Evolutionary conservation across 441 rosid genomes (phyloP).

Genomic region (Syzygium syzygioides): DNA sequence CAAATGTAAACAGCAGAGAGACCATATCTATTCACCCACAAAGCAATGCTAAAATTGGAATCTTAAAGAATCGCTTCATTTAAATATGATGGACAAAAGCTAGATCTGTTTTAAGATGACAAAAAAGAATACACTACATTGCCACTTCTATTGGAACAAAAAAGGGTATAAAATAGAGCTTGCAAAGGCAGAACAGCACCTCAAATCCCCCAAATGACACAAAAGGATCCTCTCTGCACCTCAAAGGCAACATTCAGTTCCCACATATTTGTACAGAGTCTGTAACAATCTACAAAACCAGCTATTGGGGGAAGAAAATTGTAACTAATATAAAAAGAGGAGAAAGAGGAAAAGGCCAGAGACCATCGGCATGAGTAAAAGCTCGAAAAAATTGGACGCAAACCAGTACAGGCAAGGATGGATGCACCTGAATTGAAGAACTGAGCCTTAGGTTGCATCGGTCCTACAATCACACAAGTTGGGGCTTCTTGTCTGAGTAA

Average conservation of each 20-base stretch:
- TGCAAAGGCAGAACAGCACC: neutral
- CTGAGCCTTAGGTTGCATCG: slow-evolving; percentile 16
- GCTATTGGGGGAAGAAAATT: slow-evolving; percentile 13
- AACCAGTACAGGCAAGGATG: slow-evolving; percentile 19
- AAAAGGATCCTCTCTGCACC: neutral
- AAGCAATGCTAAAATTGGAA: neutral
- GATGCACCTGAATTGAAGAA: slow-evolving; percentile 19
- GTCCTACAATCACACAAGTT: slow-evolving; percentile 19
- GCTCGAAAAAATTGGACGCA: neutral
- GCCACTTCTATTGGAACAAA: neutral
- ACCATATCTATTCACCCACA: neutral
- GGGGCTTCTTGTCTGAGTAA: slow-evolving; percentile 17
- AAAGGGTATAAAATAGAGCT: neutral
- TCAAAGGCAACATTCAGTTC: slow-evolving; percentile 29
- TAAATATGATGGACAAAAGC: neutral
- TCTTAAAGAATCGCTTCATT: neutral
- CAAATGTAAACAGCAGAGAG: neutral
- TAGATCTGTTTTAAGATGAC: neutral
- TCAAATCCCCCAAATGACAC: neutral
- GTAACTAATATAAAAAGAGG: neutral
- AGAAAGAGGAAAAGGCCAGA: neutral
- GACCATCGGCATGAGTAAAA: neutral
- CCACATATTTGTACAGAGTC: slow-evolving; percentile 26
- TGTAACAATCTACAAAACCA: slow-evolving; percentile 45
- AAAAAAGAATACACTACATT: neutral